Conservation (phyloP, 2,329 filamentous ascomycete species). For the Seiridium cupressi region DNA sequence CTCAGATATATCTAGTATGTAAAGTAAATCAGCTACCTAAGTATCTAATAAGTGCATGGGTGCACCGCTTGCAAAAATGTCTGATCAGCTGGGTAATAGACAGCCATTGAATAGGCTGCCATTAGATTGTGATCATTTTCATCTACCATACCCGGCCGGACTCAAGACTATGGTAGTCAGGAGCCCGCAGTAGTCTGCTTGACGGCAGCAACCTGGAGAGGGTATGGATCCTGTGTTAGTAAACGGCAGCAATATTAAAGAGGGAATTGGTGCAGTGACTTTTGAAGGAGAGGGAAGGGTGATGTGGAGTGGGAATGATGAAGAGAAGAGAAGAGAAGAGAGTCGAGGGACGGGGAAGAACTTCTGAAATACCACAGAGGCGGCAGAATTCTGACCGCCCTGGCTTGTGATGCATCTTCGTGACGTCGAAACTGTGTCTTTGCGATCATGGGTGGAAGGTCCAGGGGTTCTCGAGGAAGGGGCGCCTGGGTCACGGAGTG, state of each 20-base stretch:
- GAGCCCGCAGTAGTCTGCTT: not conserved
- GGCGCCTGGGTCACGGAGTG: not conserved
- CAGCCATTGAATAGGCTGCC: not conserved
- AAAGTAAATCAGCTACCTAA: not conserved
- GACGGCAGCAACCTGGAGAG: constrained; percentile 1
- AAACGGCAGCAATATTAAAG: constrained; percentile 1
- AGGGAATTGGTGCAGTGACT: not conserved
- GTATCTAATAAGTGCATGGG: not conserved
- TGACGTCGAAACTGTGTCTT: not conserved
- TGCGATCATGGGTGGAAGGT: not conserved
- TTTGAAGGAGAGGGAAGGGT: not conserved
- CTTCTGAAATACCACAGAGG: not conserved
- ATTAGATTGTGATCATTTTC: not conserved
- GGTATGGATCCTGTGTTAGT: constrained; percentile 1
- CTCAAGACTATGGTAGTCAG: constrained; percentile 1
- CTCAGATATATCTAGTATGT: not conserved
- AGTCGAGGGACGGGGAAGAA: not conserved
- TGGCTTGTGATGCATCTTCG: not conserved
- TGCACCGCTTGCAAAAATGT: not conserved
- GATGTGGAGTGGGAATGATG: constrained; percentile 1
- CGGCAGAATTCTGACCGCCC: not conserved
- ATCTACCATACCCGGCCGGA: constrained; percentile 3
- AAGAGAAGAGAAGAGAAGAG: constrained; percentile 2
- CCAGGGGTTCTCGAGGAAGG: constrained; percentile 1
- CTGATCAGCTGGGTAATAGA: not conserved